A percentile compares a stretch with the other conserved stretches of the same genome.
phyloP scores from a whole-genome alignment of 352 stramenopile genomes.

The Elongisporangium senticosum region DNA sequence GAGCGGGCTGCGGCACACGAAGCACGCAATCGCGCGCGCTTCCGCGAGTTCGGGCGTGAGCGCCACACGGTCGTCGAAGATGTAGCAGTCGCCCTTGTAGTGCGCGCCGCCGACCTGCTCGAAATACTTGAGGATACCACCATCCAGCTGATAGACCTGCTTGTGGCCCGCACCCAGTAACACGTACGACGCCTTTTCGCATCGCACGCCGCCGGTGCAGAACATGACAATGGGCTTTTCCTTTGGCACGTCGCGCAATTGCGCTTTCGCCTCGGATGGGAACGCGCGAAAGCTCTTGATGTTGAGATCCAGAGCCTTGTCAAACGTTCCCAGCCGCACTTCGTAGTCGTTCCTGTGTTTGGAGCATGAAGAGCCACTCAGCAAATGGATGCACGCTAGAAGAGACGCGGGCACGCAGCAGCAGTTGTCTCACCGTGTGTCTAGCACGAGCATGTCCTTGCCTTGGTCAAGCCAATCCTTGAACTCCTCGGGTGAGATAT shows the following conservation, averaged over 20 bases:
- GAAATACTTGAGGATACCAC: constrained; percentile 79
- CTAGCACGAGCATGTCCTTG: constrained; percentile 64
- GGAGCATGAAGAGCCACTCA: constrained; percentile 1
- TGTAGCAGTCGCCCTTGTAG: constrained; percentile 73
- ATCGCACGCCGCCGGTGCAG: constrained; percentile 69
- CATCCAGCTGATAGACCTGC: constrained; percentile 67
- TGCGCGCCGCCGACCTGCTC: constrained; percentile 61
- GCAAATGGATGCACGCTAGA: neutral
- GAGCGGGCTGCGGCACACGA: constrained; percentile 49
- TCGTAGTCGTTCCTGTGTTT: constrained; percentile 65
- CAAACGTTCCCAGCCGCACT: constrained; percentile 65
- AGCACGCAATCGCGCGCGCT: constrained; percentile 35
- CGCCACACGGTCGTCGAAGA: constrained; percentile 73
- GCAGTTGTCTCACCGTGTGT: constrained; percentile 38
- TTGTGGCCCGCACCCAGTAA: constrained; percentile 48
- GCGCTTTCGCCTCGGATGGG: constrained; percentile 25
- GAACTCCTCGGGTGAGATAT: constrained; percentile 60
- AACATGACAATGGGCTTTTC: constrained; percentile 80
- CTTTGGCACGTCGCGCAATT: constrained; percentile 48
- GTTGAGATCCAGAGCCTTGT: constrained; percentile 60
- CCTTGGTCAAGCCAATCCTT: constrained; percentile 58
- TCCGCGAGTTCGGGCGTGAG: constrained; percentile 56
- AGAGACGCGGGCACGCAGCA: neutral
- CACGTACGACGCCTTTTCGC: constrained; percentile 66
- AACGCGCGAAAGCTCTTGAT: constrained; percentile 73